phyloP scores from a whole-genome alignment of 164 flowering plant species.

The Protea cynaroides region DNA sequence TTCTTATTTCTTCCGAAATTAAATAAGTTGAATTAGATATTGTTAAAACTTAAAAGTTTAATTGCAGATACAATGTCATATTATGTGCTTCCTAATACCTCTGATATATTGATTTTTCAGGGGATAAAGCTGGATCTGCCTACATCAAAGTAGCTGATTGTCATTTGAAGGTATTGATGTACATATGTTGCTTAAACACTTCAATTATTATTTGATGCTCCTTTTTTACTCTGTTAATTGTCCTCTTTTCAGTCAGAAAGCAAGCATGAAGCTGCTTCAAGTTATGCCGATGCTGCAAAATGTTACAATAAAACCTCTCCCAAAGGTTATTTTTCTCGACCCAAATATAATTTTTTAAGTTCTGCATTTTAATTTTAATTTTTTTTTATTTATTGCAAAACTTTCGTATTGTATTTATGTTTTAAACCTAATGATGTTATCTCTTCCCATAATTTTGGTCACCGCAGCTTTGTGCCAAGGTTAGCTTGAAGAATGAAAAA shows the following conservation, averaged over 20 bases:
- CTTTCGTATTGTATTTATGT: too few relatives aligned
- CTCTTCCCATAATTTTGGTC: too few relatives aligned
- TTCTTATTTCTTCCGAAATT: not conserved
- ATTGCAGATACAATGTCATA: too few relatives aligned
- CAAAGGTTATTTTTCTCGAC: constrained; percentile 25
- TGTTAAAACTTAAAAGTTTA: not conserved
- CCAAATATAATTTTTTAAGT: not conserved
- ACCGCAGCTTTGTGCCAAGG: too few relatives aligned
- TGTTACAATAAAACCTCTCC: constrained; percentile 46
- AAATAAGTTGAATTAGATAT: too few relatives aligned
- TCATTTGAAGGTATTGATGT: constrained; percentile 40
- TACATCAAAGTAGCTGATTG: constrained; percentile 54
- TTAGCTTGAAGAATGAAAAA: too few relatives aligned
- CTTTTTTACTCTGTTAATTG: not conserved
- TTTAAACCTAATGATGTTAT: too few relatives aligned
- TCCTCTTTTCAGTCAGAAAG: constrained; percentile 40
- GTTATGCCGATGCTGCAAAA: constrained; percentile 55
- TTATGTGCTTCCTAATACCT: not conserved
- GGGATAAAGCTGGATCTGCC: constrained; percentile 64
- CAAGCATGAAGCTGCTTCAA: constrained; percentile 62
- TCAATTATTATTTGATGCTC: not conserved
- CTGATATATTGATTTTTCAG: constrained; percentile 17
- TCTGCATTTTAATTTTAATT: too few relatives aligned
- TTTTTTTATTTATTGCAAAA: too few relatives aligned
- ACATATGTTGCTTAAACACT: not conserved